These are phyloP conservation scores for Penicillium ucsense DNA, from an alignment of 495 filamentous ascomycete genomes.

Conservation along the genomic window DNA sequence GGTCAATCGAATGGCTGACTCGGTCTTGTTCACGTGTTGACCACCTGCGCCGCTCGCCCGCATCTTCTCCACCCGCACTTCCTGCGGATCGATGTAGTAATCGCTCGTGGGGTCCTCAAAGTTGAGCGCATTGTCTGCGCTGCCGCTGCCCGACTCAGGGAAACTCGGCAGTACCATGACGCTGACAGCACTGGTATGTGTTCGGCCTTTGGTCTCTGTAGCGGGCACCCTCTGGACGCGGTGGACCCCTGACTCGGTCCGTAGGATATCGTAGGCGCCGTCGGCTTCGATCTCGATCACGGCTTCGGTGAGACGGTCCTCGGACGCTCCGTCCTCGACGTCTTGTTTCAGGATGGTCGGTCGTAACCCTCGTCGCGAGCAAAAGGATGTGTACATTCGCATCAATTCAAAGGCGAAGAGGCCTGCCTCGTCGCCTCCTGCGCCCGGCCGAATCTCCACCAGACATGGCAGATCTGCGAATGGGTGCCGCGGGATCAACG, in stretches of 20 bases:
- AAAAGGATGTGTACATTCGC: conserved; percentile 81
- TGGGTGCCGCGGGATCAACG: conserved; percentile 79
- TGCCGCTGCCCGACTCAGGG: conserved; percentile 39
- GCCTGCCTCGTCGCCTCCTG: conserved; percentile 85
- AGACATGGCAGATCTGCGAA: conserved; percentile 90
- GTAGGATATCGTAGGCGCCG: conserved; percentile 69
- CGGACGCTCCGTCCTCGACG: conserved; percentile 43
- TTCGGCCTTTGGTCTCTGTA: conserved; percentile 82
- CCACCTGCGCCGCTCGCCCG: conserved; percentile 84
- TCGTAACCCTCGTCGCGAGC: conserved; percentile 52
- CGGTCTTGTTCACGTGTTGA: conserved; percentile 97
- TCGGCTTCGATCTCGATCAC: conserved; percentile 72
- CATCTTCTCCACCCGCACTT: conserved; percentile 86
- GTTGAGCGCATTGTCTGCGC: conserved; percentile 45
- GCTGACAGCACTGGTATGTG: conserved; percentile 83
- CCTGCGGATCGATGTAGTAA: conserved; percentile 78
- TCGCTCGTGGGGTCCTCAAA: conserved; percentile 78
- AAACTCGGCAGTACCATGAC: conserved; percentile 88
- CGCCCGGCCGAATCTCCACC: conserved; percentile 84
- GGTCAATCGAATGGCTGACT: conserved; percentile 87
- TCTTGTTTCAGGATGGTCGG: conserved; percentile 47
- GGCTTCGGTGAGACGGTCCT: conserved; percentile 66
- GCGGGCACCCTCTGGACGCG: conserved; percentile 86
- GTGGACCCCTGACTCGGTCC: conserved; percentile 88
- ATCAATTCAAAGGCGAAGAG: conserved; percentile 82